Percentiles rank a stretch among this genome's conserved stretches.
Conservation (phyloP, 345 rosid genomes). For the Linum trigynum region DNA sequence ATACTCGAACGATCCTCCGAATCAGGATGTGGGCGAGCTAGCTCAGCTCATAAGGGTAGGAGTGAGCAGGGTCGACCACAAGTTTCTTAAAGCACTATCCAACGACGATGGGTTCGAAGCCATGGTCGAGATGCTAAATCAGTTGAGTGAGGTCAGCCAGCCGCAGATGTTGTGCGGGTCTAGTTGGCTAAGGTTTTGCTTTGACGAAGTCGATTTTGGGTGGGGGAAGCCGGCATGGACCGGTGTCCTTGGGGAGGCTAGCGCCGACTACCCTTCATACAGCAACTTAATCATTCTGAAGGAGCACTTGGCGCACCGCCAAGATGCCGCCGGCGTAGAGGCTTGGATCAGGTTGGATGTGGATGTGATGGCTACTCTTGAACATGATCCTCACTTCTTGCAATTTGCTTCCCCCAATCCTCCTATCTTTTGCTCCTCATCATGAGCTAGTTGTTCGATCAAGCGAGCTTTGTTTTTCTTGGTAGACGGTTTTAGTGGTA, state of each 20-base stretch:
- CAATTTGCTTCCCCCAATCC: constrained; percentile 14
- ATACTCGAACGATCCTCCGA: background rate
- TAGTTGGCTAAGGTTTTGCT: constrained; percentile 11
- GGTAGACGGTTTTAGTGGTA: too few relatives aligned
- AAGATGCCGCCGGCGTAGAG: background rate
- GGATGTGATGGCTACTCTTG: background rate
- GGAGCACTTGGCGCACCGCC: background rate
- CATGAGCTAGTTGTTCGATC: too few relatives aligned
- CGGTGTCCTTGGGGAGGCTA: constrained; percentile 3
- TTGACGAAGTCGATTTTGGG: constrained; percentile 7
- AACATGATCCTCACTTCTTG: constrained; percentile 8
- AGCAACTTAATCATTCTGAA: constrained; percentile 6
- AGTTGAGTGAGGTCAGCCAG: background rate
- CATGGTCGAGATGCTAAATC: background rate
- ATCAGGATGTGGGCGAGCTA: background rate
- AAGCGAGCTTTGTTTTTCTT: too few relatives aligned
- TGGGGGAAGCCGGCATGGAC: constrained; percentile 12
- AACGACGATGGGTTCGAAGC: background rate
- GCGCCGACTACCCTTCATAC: background rate
- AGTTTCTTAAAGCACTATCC: background rate
- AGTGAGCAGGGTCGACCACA: background rate
- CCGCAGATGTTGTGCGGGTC: background rate
- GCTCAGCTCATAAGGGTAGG: background rate
- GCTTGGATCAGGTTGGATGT: constrained; percentile 14
- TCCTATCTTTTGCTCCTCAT: background rate